Percentiles rank a stretch among this genome's conserved stretches.
phyloP scores from a whole-genome alignment of 371 early-diverging fungal species.

The Lichtheimia ramosa region DNA sequence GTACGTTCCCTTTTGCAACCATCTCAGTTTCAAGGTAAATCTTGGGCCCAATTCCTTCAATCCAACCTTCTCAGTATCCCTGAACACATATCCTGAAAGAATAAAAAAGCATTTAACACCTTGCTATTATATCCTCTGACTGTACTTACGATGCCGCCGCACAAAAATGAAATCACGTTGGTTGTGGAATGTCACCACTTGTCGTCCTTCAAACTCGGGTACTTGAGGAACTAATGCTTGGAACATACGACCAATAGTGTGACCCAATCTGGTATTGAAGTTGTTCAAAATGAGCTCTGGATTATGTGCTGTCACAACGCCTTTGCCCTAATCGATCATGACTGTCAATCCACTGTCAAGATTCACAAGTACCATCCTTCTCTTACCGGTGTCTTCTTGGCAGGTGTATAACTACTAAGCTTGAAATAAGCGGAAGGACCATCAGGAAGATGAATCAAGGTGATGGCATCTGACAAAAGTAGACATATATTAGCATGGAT shows the following conservation, averaged over 20 bases:
- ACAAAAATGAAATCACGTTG: constrained; percentile 99
- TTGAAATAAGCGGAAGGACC: constrained; percentile 98
- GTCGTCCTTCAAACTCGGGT: constrained; percentile 94
- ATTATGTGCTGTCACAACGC: constrained; percentile 78
- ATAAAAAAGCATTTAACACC: no score
- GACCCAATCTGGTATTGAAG: constrained; percentile 96
- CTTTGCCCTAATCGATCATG: constrained; percentile 67
- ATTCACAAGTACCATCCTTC: not conserved
- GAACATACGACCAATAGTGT: constrained; percentile 96
- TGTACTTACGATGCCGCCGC: constrained; percentile 81
- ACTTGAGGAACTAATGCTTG: constrained; percentile 95
- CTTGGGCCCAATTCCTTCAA: constrained; percentile 97
- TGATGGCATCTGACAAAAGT: constrained; percentile 74
- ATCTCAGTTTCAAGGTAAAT: constrained; percentile 93
- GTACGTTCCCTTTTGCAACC: constrained; percentile 94
- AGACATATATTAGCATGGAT: not conserved
- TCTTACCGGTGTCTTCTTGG: constrained; percentile 75
- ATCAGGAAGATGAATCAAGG: constrained; percentile 92
- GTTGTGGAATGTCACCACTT: constrained; percentile 97
- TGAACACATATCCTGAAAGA: constrained; percentile 75
- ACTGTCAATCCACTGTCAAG: not conserved
- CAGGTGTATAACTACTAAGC: constrained; percentile 76
- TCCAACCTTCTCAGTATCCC: constrained; percentile 84
- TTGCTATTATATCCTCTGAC: not conserved
- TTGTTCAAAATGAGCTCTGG: constrained; percentile 98